Evolutionary conservation across 257 asterid genomes (phyloP).

Genomic region (Ocimum tenuiflorum): DNA sequence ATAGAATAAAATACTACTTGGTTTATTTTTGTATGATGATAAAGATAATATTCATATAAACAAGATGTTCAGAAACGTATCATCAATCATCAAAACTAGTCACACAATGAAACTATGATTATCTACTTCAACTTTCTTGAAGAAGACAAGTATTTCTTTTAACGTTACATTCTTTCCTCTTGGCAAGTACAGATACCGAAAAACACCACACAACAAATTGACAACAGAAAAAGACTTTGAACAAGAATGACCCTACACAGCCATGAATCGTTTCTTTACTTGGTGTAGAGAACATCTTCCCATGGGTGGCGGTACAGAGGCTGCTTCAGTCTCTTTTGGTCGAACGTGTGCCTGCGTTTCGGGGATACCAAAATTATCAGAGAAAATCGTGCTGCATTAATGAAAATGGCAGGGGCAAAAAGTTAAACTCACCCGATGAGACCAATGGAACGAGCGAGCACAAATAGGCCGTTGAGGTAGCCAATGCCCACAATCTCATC

Average conservation of each 20-base stretch:
- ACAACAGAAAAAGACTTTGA: constrained; percentile 18
- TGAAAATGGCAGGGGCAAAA: background rate
- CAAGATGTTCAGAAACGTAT: no score
- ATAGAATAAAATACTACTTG: no score
- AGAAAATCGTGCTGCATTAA: background rate
- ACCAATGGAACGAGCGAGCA: constrained; percentile 98
- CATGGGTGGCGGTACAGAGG: constrained; percentile 99
- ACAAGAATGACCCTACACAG: background rate
- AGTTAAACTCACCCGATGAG: constrained; percentile 77
- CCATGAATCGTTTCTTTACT: constrained; percentile 46
- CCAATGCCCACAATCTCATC: constrained; percentile 92
- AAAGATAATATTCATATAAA: no score
- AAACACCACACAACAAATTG: constrained; percentile 22
- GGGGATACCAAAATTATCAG: background rate
- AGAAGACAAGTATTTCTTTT: constrained; percentile 13
- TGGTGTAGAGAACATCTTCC: constrained; percentile 99
- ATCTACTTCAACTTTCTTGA: constrained; percentile 1
- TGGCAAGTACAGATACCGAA: constrained; percentile 25
- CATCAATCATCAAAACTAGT: background rate
- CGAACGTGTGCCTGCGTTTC: constrained; percentile 80
- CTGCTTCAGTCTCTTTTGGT: constrained; percentile 97
- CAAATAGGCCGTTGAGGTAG: constrained; percentile 93
- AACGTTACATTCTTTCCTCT: constrained; percentile 15
- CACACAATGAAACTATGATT: background rate
- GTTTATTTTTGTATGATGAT: no score